Base-by-base conservation (phyloP, 225 moss, liverwort and hornwort genomes). In the Marchantia paleacea region DNA sequence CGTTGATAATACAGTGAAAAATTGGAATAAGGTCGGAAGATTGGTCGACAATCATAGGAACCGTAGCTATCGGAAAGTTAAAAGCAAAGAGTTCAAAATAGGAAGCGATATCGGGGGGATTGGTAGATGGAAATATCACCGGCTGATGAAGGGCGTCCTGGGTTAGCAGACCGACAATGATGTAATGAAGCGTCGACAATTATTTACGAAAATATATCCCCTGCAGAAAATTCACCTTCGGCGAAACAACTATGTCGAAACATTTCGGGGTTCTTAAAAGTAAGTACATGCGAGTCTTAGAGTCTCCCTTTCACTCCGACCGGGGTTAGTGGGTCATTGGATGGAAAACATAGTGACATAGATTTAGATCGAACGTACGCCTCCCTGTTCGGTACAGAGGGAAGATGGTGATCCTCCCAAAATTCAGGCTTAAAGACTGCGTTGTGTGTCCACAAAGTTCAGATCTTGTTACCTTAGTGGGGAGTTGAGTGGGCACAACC, bases 51-150 rank as follows among this genome's bases (percentile, higher is more conserved):
- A 79, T 31, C 39, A 70, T 55, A 53, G 52, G 7, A 79, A 69
- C 15, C 79, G 79, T 51, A 79, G 47, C 25, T 79, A 69, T 55
- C 68, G 79, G 7, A 69, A 6, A 69, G 39, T 79, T 57, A 39
- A 19, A 10, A 18, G 50, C 54, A 69, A 71, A 39, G 79, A 79
- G 18, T 79, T 79, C 31, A 79, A 70, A 26, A 79, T 79, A n/a
- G 61, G 50, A 24, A 39, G 29, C 54, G 69, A 55, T 55, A 70
- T 79, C 10, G 79, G 79, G 6, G 79, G 79, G 10, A 30, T 70
- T 4, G 79, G 68, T 57, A 79, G 79, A 57, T 79, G 79, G 79
- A 79, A 18, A 47, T 30, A 55, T 9, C 79, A 79, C 10, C 29
- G 79, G 52, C 48, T 65, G 78, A 78, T 66, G 65, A 78, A 78